These are phyloP conservation scores for Elsinoe necatrix DNA, from an alignment of 2,329 filamentous ascomycete species.

Conservation along the genomic window DNA sequence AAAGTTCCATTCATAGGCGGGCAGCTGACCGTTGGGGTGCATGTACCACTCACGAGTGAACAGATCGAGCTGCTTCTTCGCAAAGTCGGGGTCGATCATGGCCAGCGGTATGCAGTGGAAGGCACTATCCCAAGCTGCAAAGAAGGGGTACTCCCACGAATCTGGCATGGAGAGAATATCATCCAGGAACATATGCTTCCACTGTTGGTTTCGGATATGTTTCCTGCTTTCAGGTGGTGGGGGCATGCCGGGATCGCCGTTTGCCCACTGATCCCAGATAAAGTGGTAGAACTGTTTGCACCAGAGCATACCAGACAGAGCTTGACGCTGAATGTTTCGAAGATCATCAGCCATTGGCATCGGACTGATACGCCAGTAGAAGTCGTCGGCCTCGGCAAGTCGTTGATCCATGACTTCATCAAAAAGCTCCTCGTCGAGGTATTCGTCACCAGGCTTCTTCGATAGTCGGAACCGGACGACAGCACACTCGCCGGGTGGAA, in stretches of 20 bases:
- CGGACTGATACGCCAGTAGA: conserved; percentile 88
- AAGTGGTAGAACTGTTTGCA: conserved; percentile 96
- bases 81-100: conserved; percentile 96
- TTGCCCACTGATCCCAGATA: conserved; percentile 96
- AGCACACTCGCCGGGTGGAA: conserved; percentile 83
- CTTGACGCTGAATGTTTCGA: conserved; percentile 89
- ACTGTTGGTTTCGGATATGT: conserved; percentile 73
- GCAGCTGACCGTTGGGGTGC: conserved; percentile 91
- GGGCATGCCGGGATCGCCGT: conserved; percentile 80
- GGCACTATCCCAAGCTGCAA: conserved; percentile 92
- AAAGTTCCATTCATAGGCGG: conserved; percentile 96
- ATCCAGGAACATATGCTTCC: conserved; percentile 92
- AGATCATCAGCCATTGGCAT: conserved; percentile 89
- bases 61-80: conserved; percentile 93
- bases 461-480: conserved; percentile 89
- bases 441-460: conserved; percentile 57
- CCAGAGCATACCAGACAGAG: conserved; percentile 96
- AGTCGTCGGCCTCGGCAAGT: conserved; percentile 86
- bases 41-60: conserved; percentile 98
- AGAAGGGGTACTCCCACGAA: conserved; percentile 98
- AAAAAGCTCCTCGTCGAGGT: conserved; percentile 85
- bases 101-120: conserved; percentile 94
- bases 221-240: conserved; percentile 76
- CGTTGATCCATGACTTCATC: conserved; percentile 84
- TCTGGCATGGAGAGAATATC: conserved; percentile 97